phyloP scores from a whole-genome alignment of 2,329 filamentous ascomycete genomes.

The Microsporum audouinii region DNA sequence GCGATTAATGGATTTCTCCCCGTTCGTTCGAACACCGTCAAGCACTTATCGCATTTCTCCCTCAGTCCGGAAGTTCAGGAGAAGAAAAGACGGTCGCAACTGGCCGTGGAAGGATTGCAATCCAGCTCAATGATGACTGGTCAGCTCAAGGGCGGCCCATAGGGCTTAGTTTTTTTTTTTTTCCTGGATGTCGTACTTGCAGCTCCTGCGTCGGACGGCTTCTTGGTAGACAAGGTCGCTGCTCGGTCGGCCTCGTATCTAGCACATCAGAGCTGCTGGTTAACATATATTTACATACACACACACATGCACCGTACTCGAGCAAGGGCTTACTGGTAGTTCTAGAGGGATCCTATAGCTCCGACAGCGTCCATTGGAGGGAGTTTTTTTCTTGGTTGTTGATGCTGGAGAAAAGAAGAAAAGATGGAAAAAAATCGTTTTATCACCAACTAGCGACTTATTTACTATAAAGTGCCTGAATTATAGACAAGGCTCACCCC shows the following conservation, averaged over 20 bases:
- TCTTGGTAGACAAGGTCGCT: neutral
- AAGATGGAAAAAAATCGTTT: neutral
- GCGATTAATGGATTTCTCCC: neutral
- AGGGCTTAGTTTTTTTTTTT: neutral
- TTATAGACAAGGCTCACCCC: neutral
- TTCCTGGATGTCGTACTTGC: conserved; percentile 2
- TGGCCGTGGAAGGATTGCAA: neutral
- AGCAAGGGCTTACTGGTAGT: neutral
- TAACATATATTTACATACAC: neutral
- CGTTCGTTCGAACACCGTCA: neutral
- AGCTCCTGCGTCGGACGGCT: neutral
- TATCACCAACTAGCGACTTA: neutral
- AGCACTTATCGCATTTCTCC: neutral
- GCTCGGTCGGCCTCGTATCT: neutral
- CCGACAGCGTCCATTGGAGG: neutral
- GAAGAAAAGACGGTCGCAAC: neutral
- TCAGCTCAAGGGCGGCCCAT: neutral
- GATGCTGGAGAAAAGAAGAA: neutral
- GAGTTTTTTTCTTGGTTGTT: neutral
- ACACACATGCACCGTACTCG: neutral
- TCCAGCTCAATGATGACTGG: conserved; percentile 1
- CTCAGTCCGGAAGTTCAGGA: neutral
- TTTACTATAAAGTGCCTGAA: neutral
- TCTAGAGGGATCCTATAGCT: neutral
- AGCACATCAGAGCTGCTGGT: neutral